These are phyloP conservation scores for Dioszegia crocea DNA, from an alignment of 768 basidiomycete species.

Conservation along the genomic window DNA sequence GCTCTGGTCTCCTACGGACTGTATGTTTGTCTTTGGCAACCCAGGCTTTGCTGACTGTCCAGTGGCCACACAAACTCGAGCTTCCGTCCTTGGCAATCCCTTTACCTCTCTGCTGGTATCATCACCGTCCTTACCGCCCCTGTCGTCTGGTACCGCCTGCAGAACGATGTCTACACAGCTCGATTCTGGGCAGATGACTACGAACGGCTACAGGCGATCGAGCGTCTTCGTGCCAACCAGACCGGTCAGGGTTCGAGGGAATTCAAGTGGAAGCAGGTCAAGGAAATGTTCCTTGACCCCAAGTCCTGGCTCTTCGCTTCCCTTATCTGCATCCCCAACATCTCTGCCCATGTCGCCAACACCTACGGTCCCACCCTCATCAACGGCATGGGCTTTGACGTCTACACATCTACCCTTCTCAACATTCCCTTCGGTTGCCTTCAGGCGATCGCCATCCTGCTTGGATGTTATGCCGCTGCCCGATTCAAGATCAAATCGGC, in stretches of 20 bases:
- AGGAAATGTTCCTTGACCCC: constrained; percentile 28
- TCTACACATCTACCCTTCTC: constrained; percentile 54
- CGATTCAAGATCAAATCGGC: constrained; percentile 18
- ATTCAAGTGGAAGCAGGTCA: constrained; percentile 29
- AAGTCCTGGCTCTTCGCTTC: constrained; percentile 26
- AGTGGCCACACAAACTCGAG: too few species aligned
- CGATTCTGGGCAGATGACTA: constrained; percentile 27
- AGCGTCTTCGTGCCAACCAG: constrained; percentile 31
- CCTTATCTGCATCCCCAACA: constrained; percentile 14
- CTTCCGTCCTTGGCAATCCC: constrained; percentile 34
- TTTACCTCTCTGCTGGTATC: constrained; percentile 32
- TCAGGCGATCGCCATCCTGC: constrained; percentile 50
- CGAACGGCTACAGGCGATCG: constrained; percentile 23
- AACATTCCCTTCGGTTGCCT: constrained; percentile 54
- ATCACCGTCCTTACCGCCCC: constrained; percentile 31
- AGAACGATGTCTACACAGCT: constrained; percentile 19
- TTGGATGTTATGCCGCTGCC: constrained; percentile 48
- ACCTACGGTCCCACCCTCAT: constrained; percentile 53
- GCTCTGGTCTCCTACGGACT: constrained; percentile 24
- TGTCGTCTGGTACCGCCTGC: constrained; percentile 24
- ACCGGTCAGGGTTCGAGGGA: constrained; percentile 24
- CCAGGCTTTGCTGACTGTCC: too few species aligned
- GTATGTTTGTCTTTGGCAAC: too few species aligned
- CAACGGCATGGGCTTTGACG: constrained; percentile 53
- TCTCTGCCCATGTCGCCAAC: constrained; percentile 18